A percentile compares a stretch with the other conserved stretches of the same genome.
Evolutionary conservation across 257 asterid genomes (phyloP).

Genomic region (Parsonsia alboflavescens): DNA sequence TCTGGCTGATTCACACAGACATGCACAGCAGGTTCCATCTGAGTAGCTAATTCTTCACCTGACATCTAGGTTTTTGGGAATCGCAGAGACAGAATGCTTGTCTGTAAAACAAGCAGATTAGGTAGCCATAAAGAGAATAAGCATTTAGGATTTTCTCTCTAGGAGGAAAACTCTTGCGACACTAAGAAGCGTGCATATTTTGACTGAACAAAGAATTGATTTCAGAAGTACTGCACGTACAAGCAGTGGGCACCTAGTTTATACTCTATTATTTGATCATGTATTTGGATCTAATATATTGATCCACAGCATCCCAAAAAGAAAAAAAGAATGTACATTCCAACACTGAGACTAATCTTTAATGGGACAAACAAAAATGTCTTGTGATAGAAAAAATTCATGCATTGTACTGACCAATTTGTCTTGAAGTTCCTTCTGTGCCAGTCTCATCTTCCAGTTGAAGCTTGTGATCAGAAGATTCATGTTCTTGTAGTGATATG

Average conservation of each 20-base stretch:
- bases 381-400: not conserved
- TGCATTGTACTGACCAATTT: conserved; percentile 30
- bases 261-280: not conserved
- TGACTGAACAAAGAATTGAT: not conserved
- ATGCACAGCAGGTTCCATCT: not conserved
- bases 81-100: not conserved
- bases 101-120: not conserved
- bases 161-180: not conserved
- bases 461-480: conserved; percentile 28
- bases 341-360: not conserved
- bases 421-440: conserved; percentile 38
- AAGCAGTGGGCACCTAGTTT: not conserved
- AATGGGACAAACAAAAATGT: not conserved
- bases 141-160: not conserved
- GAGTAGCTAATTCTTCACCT: not conserved
- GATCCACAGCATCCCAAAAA: not conserved
- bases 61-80: not conserved
- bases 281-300: not conserved
- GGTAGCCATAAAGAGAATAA: not conserved
- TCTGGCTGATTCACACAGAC: not conserved
- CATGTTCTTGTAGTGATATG: conserved; percentile 24
- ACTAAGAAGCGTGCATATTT: not conserved
- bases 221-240: not conserved
- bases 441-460: conserved; percentile 35
- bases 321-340: not conserved